These are phyloP conservation scores for Pleurotus pulmonarius DNA, from an alignment of 768 basidiomycete species.

Conservation along the genomic window DNA sequence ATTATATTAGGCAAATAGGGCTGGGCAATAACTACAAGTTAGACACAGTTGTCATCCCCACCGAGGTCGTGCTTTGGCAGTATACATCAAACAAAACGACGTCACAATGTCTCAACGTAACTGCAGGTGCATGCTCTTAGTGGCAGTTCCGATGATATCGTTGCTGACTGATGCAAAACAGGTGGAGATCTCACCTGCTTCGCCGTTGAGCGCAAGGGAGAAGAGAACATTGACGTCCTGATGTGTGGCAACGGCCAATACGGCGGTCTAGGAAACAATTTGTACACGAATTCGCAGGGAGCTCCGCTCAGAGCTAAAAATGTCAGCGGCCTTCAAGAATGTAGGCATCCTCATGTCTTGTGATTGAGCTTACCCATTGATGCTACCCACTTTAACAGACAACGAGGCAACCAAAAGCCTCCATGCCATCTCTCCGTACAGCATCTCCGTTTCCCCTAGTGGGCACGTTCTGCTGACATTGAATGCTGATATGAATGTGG, in stretches of 20 bases:
- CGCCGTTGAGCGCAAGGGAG: slow-evolving; percentile 51
- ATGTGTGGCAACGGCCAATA: slow-evolving; percentile 83
- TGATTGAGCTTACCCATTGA: slow-evolving; percentile 1
- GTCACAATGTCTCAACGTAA: slow-evolving; percentile 61
- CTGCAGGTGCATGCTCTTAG: slow-evolving; percentile 43
- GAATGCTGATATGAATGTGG: slow-evolving; percentile 37
- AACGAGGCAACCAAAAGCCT: slow-evolving; percentile 59
- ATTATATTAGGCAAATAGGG: slow-evolving; percentile 66
- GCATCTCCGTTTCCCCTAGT: slow-evolving; percentile 65
- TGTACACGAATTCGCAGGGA: slow-evolving; percentile 68
- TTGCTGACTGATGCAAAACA: slow-evolving; percentile 16
- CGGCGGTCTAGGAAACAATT: slow-evolving; percentile 70
- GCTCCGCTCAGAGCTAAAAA: slow-evolving; percentile 71
- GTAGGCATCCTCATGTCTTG: slow-evolving; percentile 39
- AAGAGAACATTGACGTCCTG: slow-evolving; percentile 44
- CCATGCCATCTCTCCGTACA: slow-evolving; percentile 59
- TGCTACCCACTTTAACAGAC: slow-evolving; percentile 36
- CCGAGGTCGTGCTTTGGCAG: slow-evolving; percentile 76
- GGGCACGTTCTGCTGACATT: slow-evolving; percentile 77
- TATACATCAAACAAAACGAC: slow-evolving; percentile 43
- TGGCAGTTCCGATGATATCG: neutral
- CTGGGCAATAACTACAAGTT: slow-evolving; percentile 60
- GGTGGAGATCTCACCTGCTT: slow-evolving; percentile 81
- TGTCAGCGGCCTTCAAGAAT: slow-evolving; percentile 83
- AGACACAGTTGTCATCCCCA: slow-evolving; percentile 74